phyloP scores from a whole-genome alignment of 306 rosid genomes.

The Arachis stenosperma region DNA sequence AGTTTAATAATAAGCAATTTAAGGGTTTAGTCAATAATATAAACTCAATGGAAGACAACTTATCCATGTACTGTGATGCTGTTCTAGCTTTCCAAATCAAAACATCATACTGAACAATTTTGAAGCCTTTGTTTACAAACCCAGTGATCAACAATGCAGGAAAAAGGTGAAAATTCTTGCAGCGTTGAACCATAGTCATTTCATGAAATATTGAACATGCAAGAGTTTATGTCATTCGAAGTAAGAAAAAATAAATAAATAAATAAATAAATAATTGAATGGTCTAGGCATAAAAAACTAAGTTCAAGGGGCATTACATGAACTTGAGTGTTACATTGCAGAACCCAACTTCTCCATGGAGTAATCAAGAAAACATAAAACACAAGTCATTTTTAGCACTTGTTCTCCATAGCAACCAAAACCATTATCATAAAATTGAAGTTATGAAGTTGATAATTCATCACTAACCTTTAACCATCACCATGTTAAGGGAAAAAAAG shows the following conservation, averaged over 20 bases:
- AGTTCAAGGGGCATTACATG: not conserved
- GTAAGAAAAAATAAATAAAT: not conserved
- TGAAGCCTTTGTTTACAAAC: not conserved
- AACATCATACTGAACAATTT: not conserved
- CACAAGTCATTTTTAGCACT: not conserved
- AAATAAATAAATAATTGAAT: not conserved
- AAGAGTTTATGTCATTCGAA: not conserved
- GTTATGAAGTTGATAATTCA: not conserved
- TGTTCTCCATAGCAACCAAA: not conserved
- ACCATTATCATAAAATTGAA: not conserved
- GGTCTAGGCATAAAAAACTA: not conserved
- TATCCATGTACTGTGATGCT: not conserved
- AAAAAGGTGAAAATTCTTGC: not conserved
- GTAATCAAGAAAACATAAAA: not conserved
- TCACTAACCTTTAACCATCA: not conserved
- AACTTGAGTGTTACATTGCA: not conserved
- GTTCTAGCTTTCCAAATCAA: not conserved
- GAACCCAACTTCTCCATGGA: not conserved
- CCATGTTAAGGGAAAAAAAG: conserved; percentile 7
- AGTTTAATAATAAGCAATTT: not conserved
- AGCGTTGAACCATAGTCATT: not conserved
- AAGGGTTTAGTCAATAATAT: not conserved
- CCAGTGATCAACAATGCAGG: not conserved
- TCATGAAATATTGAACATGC: not conserved
- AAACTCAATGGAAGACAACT: not conserved